These are phyloP conservation scores for Arctium minus DNA, from an alignment of 129 eudicot genomes.

Conservation along the genomic window DNA sequence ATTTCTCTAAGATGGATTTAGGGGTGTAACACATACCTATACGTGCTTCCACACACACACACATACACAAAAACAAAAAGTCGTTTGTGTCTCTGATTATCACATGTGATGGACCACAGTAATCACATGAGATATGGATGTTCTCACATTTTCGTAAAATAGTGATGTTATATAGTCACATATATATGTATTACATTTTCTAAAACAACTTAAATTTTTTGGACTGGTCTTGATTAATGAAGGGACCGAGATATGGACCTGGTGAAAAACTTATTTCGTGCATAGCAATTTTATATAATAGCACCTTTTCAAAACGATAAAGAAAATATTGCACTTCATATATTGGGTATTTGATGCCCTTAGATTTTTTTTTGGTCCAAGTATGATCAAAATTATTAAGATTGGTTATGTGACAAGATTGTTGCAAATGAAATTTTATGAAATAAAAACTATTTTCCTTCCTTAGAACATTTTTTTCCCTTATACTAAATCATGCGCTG, in stretches of 20 bases:
- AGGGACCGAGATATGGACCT: too few species aligned
- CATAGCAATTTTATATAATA: background rate
- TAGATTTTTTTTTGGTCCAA: background rate
- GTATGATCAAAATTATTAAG: background rate
- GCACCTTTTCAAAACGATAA: background rate
- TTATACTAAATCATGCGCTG: slow-evolving; percentile 14
- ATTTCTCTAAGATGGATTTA: background rate
- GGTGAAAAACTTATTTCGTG: too few species aligned
- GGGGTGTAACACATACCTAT: background rate
- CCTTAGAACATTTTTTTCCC: background rate
- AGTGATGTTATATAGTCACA: background rate
- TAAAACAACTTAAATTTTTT: background rate
- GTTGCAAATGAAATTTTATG: background rate
- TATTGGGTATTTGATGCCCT: background rate
- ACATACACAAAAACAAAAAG: too few species aligned
- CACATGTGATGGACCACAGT: background rate
- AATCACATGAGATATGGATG: background rate
- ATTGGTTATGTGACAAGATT: background rate
- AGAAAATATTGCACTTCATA: background rate
- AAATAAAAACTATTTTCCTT: background rate
- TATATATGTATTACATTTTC: too few species aligned
- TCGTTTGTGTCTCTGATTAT: too few species aligned
- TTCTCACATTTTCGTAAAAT: background rate
- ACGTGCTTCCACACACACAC: background rate
- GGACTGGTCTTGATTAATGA: background rate